Conservation (phyloP, 2,329 filamentous ascomycete species). For the Penicillium sp. region DNA sequence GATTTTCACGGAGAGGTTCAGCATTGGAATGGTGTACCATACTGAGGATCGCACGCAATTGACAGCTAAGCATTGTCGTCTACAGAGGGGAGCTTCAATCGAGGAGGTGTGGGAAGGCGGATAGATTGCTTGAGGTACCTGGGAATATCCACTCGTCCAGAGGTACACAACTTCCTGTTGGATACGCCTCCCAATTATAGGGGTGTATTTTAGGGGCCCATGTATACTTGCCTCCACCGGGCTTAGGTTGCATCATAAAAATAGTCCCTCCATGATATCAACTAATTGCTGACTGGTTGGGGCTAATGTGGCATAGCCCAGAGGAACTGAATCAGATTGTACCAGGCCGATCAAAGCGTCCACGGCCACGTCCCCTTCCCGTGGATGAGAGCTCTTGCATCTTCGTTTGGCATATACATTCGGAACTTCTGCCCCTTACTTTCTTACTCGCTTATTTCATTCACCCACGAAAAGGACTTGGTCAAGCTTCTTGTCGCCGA, state of each 20-base stretch:
- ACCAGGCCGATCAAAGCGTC: background rate
- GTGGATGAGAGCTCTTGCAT: background rate
- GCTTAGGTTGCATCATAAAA: slow-evolving; percentile 2
- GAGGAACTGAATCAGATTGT: background rate
- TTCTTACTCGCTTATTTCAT: background rate
- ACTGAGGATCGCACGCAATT: too few species aligned
- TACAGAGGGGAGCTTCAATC: too few species aligned
- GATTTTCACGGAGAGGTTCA: too few species aligned
- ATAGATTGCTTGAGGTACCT: too few species aligned
- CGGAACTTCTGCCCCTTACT: background rate
- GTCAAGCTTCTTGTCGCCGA: background rate
- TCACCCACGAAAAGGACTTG: background rate
- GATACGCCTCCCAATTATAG: background rate
- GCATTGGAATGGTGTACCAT: too few species aligned
- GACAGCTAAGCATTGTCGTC: too few species aligned
- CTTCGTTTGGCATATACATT: background rate
- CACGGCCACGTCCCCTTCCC: background rate
- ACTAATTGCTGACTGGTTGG: background rate
- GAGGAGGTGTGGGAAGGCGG: too few species aligned
- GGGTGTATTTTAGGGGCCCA: background rate
- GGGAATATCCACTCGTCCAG: background rate
- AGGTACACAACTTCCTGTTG: background rate
- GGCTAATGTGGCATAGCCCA: background rate
- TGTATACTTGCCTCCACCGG: slow-evolving; percentile 1
- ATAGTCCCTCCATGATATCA: background rate